phyloP scores from a whole-genome alignment of 1,284 basidiomycete species.

The Irpex lacteus region DNA sequence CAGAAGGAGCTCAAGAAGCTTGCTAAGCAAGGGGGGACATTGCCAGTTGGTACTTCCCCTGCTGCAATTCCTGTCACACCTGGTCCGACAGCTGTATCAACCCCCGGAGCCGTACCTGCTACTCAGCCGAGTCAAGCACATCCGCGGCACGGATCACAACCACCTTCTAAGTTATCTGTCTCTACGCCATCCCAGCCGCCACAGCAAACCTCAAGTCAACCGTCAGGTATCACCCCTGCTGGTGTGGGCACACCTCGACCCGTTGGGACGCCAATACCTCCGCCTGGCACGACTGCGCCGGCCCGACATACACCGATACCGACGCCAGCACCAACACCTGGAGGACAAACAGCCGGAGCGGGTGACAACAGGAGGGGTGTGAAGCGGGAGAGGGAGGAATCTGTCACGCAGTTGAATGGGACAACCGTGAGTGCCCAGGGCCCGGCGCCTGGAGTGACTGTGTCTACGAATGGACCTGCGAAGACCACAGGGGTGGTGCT shows the following conservation, averaged over 20 bases:
- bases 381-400: conserved; percentile 40
- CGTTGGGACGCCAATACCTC: conserved; percentile 26
- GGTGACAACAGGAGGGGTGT: conserved; percentile 38
- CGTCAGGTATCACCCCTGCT: conserved; percentile 30
- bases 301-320: conserved; percentile 16
- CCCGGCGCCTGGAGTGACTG: conserved; percentile 4
- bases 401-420: conserved; percentile 18
- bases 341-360: conserved; percentile 19
- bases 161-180: not conserved
- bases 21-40: conserved; percentile 49
- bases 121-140: conserved; percentile 22
- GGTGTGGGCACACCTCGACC: conserved; percentile 35
- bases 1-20: conserved; percentile 74
- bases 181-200: conserved; percentile 11
- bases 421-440: conserved; percentile 24
- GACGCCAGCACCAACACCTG: conserved; percentile 25
- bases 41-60: conserved; percentile 18
- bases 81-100: conserved; percentile 16
- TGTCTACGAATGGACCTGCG: conserved; percentile 15
- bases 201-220: conserved; percentile 24
- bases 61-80: conserved; percentile 29
- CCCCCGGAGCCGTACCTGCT: conserved; percentile 10
- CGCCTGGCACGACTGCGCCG: conserved; percentile 9
- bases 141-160: conserved; percentile 22
- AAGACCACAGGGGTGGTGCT: conserved; percentile 9